Evolutionary conservation across 345 rosid genomes (phyloP).

Genomic region (Microcos paniculata): DNA sequence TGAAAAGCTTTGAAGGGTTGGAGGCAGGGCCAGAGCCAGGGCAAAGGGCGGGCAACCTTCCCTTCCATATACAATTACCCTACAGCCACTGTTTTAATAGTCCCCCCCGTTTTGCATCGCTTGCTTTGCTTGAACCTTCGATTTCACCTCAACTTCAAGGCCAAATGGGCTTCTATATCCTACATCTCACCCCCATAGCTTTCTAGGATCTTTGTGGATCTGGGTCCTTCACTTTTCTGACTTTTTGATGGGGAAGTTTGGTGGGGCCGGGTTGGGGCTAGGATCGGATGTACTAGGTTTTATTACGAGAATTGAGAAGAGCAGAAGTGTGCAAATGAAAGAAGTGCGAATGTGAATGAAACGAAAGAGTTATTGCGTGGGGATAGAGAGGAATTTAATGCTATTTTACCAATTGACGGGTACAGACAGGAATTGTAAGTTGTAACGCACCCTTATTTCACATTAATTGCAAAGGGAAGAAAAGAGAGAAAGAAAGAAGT

Average conservation of each 20-base stretch:
- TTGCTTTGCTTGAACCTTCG: background rate
- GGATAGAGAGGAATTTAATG: constrained; percentile 17
- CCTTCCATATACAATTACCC: background rate
- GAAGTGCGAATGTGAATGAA: background rate
- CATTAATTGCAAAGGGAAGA: constrained; percentile 1
- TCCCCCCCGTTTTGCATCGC: background rate
- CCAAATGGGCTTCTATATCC: background rate
- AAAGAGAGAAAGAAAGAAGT: background rate
- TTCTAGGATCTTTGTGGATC: background rate
- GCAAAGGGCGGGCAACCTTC: background rate
- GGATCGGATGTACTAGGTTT: background rate
- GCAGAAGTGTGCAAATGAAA: background rate
- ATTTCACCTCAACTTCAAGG: background rate
- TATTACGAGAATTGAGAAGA: background rate
- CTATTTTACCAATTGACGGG: background rate
- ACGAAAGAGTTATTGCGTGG: background rate
- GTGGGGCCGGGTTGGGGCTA: background rate
- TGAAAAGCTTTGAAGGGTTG: background rate
- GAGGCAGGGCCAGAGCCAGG: background rate
- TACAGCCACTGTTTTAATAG: background rate
- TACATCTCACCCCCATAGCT: background rate
- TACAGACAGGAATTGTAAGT: constrained; percentile 5
- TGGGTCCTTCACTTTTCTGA: background rate
- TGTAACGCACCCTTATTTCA: constrained; percentile 15
- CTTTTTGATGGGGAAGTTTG: background rate